Base-by-base conservation (phyloP, 257 asterid species). In the Scutellaria barbata region DNA sequence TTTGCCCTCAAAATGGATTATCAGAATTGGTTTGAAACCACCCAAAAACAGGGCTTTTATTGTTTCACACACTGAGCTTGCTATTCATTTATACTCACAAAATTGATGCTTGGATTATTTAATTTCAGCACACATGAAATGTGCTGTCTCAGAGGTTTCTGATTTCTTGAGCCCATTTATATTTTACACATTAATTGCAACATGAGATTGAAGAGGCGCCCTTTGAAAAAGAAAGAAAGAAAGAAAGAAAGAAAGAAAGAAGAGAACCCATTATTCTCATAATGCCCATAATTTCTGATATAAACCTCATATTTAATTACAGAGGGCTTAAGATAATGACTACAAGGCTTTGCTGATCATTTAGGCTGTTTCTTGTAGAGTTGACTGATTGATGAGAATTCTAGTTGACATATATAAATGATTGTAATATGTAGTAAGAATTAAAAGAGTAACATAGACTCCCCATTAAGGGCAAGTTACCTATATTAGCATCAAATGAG, bases 311-410 rank as follows among this genome's bases (percentile, higher is more conserved):
- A n/a, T 20, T 59, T 40, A 37, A 13, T 57, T 22, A 60, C 14
- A 55, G 54, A 12, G 62, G 62, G 63, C 20, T 42, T 30, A 43
- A 41, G 51, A 25, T 73, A 12, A 51, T 10, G 37, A 10, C 10
- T 18, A 35, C 22, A 45, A 12, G 16, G 13, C 7, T 62, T 51
- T 20, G 2, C 58, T 45, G 42, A 70, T 42, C 57, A 10, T 12
- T 17, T 37, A 14, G 74, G 48, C 22, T 54, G 46, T 43, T 35
- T 52, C 63, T 63, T 63, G 30, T 46, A 47, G 56, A 70, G 47
- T 63, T 70, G 63, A 46, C 63, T 20, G 37, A 60, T 22, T 17
- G 17, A 48, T 30, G 66, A 64, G 9, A 14, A 17, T 11, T 6
- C 41, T 52, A 40, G 46, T 12, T 53, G 43, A 59, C 42, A 73